Base-by-base conservation (phyloP, 2,329 filamentous ascomycete species). In the Fonsecaea nubica region DNA sequence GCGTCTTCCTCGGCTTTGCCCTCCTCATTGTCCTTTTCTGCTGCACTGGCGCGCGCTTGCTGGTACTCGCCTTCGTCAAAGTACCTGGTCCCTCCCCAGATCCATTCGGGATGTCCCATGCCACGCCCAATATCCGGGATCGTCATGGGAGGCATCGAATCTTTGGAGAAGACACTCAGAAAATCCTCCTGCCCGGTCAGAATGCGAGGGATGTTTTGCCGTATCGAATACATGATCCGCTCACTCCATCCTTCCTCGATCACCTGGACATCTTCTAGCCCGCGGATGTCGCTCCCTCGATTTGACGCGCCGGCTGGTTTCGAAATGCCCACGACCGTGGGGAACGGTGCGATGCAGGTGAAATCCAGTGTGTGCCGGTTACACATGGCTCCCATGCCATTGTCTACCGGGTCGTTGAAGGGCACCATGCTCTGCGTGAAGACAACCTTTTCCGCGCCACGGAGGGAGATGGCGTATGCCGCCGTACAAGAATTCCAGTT, bases 371-470 rank as follows among this genome's bases (percentile, higher is more conserved):
- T 18, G 32, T 56, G 58, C 15, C 62, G 48, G 9, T 65, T 66
- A 50, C 69, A 71, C 45, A 71, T 57, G 32, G 65, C 48, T 18
- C 58, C 64, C 12, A 63, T 65, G 10, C 69, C 67, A 58, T 57
- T 65, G 42, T 71, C 69, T 15, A 69, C 42, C 1, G 64, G 65
- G 8, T 50, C 56, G 38, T 71, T 68, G 48, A 61, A 69, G 9
- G 69, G 67, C 33, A 58, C 45, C 69, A 71, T 71, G 54, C 67
- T 69, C 67, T 69, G 61, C 18, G 65, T 58, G 53, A 67, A 71
- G 18, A 72, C 62, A 12, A 65, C 60, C 40, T 71, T 71, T 3
- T 64, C 57, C 25, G 71, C 69, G 12, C 69, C 71, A 18, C 54
- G 63, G 42, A 65, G 66, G 4, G 65, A 67, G 57, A 72, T 66